Evolutionary conservation across 2,329 filamentous ascomycete genomes (phyloP).

Genomic region (Monosporascus ibericus): DNA sequence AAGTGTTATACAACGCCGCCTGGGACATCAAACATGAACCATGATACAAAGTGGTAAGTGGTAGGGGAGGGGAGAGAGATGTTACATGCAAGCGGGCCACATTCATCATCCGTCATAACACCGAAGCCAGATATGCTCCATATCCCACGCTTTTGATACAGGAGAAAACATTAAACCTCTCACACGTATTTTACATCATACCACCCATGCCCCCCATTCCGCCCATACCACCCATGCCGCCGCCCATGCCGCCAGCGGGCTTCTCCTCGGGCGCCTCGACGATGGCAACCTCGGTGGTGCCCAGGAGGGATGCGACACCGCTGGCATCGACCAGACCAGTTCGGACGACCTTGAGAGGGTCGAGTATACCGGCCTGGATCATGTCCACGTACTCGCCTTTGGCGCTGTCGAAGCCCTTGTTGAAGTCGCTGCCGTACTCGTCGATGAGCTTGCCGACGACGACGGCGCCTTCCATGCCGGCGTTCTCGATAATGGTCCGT

Average conservation of each 20-base stretch:
- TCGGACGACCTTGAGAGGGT: conserved; percentile 98
- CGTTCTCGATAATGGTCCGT: conserved; percentile 95
- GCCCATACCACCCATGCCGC: conserved; percentile 48
- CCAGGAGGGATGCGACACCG: conserved; percentile 92
- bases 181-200: conserved; percentile 48
- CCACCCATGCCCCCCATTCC: conserved; percentile 46
- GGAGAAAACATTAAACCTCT: conserved; percentile 17
- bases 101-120: conserved; percentile 37
- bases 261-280: conserved; percentile 96
- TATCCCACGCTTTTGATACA: conserved; percentile 32
- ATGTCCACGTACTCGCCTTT: conserved; percentile 99
- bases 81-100: conserved; percentile 28
- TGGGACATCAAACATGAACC: conserved; percentile 27
- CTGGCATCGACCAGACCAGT: conserved; percentile 92
- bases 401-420: conserved; percentile 94
- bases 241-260: conserved; percentile 61
- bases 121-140: conserved; percentile 42
- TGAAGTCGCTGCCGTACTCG: conserved; percentile 87
- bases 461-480: conserved; percentile 89
- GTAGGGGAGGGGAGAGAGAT: conserved; percentile 28
- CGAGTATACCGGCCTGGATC: conserved; percentile 93
- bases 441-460: conserved; percentile 97
- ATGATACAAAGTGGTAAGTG: conserved; percentile 13
- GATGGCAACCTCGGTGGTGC: conserved; percentile 96
- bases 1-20: conserved; percentile 23